phyloP scores from a whole-genome alignment of 2,329 filamentous ascomycete genomes.

The Pseudogymnoascus pannorum region DNA sequence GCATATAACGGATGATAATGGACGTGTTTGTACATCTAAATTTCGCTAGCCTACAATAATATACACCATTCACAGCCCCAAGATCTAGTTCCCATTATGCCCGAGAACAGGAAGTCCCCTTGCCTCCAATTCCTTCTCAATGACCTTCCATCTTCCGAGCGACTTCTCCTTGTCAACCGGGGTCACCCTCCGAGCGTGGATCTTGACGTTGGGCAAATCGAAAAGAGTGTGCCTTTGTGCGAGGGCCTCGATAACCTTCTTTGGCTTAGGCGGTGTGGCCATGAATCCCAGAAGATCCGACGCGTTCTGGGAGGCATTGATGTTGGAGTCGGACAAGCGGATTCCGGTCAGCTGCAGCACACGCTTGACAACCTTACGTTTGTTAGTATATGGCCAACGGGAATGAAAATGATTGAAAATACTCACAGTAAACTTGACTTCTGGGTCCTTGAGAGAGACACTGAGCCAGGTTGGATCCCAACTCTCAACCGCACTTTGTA shows the following conservation, averaged over 20 bases:
- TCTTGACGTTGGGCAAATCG: slow-evolving; percentile 60
- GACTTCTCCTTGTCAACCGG: slow-evolving; percentile 64
- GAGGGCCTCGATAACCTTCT: slow-evolving; percentile 58
- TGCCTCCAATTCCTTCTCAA: slow-evolving; percentile 60
- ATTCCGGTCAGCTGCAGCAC: slow-evolving; percentile 74
- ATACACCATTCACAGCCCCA: not conserved
- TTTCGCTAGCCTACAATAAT: slow-evolving; percentile 9
- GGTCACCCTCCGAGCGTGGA: slow-evolving; percentile 58
- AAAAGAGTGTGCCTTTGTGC: slow-evolving; percentile 38
- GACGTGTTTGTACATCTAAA: slow-evolving; percentile 6
- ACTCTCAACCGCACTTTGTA: slow-evolving; percentile 35
- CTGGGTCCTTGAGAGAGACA: slow-evolving; percentile 47
- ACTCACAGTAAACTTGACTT: slow-evolving; percentile 68
- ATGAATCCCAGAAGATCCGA: slow-evolving; percentile 48
- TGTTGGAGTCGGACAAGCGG: slow-evolving; percentile 62
- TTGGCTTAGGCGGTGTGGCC: slow-evolving; percentile 45
- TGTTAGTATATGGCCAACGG: not conserved
- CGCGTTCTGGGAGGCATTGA: slow-evolving; percentile 49
- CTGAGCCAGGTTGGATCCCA: slow-evolving; percentile 53
- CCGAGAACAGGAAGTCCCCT: slow-evolving; percentile 53
- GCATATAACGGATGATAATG: slow-evolving; percentile 4
- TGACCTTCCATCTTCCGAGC: slow-evolving; percentile 72
- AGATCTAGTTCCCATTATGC: slow-evolving; percentile 21
- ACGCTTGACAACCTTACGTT: slow-evolving; percentile 66
- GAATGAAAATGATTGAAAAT: not conserved